A percentile compares a stretch with the other conserved stretches of the same genome.
These are phyloP conservation scores for Maudiozyma turicensis DNA, from an alignment of 805 yeast genomes.

Conservation along the genomic window DNA sequence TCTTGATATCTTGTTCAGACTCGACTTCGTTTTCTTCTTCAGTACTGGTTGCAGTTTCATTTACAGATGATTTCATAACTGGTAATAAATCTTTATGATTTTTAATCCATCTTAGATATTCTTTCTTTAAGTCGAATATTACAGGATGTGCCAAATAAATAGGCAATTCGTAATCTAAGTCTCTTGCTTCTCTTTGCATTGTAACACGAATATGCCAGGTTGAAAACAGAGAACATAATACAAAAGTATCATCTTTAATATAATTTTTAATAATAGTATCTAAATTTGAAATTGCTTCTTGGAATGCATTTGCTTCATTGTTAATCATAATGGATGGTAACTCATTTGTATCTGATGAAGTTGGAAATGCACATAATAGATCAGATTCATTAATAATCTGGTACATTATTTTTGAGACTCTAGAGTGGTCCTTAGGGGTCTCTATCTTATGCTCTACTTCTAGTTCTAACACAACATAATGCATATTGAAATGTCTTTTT, in stretches of 20 bases:
- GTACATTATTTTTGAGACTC: constrained; percentile 63
- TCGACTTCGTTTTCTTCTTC: constrained; percentile 5
- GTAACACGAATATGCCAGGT: constrained; percentile 69
- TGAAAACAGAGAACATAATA: constrained; percentile 54
- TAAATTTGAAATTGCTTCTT: constrained; percentile 50
- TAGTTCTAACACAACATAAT: constrained; percentile 9
- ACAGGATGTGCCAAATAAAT: constrained; percentile 65
- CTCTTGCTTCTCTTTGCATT: constrained; percentile 72
- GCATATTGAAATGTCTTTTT: constrained; percentile 2
- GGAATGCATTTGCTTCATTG: constrained; percentile 56
- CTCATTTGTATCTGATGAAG: constrained; percentile 26
- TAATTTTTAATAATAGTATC: constrained; percentile 36
- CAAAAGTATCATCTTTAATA: constrained; percentile 40
- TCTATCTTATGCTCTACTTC: constrained; percentile 6
- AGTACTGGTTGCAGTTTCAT: neutral
- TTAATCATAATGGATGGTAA: constrained; percentile 44
- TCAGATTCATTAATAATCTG: constrained; percentile 45
- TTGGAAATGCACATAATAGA: constrained; percentile 29
- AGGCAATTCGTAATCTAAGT: constrained; percentile 62
- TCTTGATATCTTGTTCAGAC: constrained; percentile 4
- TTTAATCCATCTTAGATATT: constrained; percentile 62
- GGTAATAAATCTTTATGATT: constrained; percentile 37
- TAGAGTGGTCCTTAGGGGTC: constrained; percentile 50
- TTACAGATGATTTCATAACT: neutral
- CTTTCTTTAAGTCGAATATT: constrained; percentile 66